Evolutionary conservation across 371 early-diverging fungal genomes (phyloP), one percentile per base, ranked within the genome.

Genomic region (Rhizopus microsporus): DNA sequence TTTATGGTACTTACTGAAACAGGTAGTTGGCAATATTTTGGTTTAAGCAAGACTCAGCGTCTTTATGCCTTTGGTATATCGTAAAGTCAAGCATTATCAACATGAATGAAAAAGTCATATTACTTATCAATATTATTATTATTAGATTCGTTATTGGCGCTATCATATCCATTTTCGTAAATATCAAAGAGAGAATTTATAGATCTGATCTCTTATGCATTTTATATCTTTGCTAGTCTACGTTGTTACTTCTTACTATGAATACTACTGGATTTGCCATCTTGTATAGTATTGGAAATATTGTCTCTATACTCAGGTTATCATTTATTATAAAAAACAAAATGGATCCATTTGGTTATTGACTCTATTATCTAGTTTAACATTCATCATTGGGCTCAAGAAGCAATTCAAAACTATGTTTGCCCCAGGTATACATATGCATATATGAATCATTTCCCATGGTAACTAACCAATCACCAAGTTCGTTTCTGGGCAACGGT

Each of bases 61-160:
- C 79, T 94, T 37, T 93, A 90, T 75, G 97, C 92, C 5, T 96
- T 94, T 74, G 95, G 92, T 68, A 77, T 72, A 33, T 88, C 88
- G 87, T 85, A 79, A 43, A 62, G 57, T 52, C 33, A 16, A 34
- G 39, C 42, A 4, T 40, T 45, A 40, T 34, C 40, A 23, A 47
- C 23, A 23, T 1, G 23, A 23, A n/a, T n/a, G n/a, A n/a, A n/a
- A 23, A 23, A 23, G 23, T 1, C 23, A 23, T 23, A 2, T 2
- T 30, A 15, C 15, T 38, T 7, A 53, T 30, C 10, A 46, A 31
- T 10, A 13, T 44, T 8, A 23, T 23, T 47, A 16, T 38, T 56
- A 32, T 58, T 62, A 86, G 85, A 62, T 91, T 94, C 56, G 77
- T 86, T 23, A 66, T 78, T 8, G 94, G 94, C 1, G 82, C 92